Percentiles rank a stretch among this genome's conserved stretches.
These are phyloP conservation scores for Penicillium brasilianum DNA, from an alignment of 2,329 filamentous ascomycete species.

Conservation along the genomic window DNA sequence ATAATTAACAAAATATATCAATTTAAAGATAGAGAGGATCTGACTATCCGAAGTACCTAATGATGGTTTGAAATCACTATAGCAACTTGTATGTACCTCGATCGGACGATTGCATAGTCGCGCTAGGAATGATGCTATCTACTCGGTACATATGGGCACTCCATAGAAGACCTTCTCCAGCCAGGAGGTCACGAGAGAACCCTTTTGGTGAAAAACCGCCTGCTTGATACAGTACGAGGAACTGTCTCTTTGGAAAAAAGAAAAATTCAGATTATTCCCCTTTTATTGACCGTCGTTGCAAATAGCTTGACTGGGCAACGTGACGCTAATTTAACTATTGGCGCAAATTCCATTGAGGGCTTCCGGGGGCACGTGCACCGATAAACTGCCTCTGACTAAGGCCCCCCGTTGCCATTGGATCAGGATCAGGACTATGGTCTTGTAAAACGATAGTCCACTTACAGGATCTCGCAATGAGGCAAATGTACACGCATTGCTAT, in stretches of 20 bases:
- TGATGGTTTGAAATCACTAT: background rate
- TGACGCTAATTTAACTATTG: background rate
- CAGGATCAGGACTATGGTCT: background rate
- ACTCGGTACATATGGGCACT: conserved; percentile 7
- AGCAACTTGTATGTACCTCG: background rate
- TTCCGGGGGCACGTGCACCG: conserved; percentile 3
- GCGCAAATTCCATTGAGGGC: conserved; percentile 3
- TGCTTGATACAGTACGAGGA: background rate
- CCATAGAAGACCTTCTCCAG: background rate
- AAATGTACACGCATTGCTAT: background rate
- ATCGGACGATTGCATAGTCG: no score
- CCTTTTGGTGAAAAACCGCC: background rate
- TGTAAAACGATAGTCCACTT: background rate
- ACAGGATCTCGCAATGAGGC: background rate
- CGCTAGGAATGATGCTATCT: conserved; percentile 3
- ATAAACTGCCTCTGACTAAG: conserved; percentile 11
- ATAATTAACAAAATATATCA: no score
- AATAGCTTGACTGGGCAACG: conserved; percentile 20
- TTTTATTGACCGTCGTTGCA: background rate
- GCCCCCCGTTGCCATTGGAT: background rate
- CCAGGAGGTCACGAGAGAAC: background rate
- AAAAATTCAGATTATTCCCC: background rate
- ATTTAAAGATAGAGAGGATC: no score
- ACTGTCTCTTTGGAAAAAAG: no score
- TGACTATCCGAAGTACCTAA: no score